Base-by-base conservation (phyloP, 2,329 filamentous ascomycete species). In the Ambrosiella beaveri region DNA sequence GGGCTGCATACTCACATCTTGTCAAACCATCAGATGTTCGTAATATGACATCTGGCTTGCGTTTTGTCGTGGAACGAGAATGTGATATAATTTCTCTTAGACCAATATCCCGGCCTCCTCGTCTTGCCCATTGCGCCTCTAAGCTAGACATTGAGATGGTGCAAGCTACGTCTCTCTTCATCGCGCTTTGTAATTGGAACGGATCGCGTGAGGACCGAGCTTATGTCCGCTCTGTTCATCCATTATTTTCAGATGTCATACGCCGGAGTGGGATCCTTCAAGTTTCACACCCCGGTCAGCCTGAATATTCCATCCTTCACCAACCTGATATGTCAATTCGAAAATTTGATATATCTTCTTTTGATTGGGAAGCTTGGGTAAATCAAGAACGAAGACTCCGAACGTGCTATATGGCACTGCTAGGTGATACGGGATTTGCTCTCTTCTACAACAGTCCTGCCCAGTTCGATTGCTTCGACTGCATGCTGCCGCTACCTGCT, bases 371-470 rank as follows among this genome's bases (percentile, higher is more conserved):
- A 17, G 67, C 71, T 3, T 88, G 85, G 85, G 71, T 86, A 39
- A 80, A 84, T 61, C 84, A 88, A 64, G 85, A 89, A 69, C 80
- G 78, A 65, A 78, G 83, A 47, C 78, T 79, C 37, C 75, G 85
- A 45, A 68, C 82, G 15, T 77, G 86, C 74, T 81, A 81, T 64
- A 75, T 80, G 64, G 74, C 86, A 2, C 82, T 81, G 65, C 69
- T 86, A 15, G 72, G 77, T 39, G 84, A 88, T 64, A 74, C 77
- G 13, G 79, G 82, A 9, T 76, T 84, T 65, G 79, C 79, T 15
- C 76, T 88, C 17, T 88, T 82, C 66, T 88, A 87, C 74, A 88
- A 88, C 66, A 70, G 71, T n/a, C 68, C 74, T 8, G 77, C 83
- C 12, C 73, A 79, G 50, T 79, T 88, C 47, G 79, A 86, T 60